Evolutionary conservation across 2,329 filamentous ascomycete genomes (phyloP).

Genomic region (Ascochyta lentis): DNA sequence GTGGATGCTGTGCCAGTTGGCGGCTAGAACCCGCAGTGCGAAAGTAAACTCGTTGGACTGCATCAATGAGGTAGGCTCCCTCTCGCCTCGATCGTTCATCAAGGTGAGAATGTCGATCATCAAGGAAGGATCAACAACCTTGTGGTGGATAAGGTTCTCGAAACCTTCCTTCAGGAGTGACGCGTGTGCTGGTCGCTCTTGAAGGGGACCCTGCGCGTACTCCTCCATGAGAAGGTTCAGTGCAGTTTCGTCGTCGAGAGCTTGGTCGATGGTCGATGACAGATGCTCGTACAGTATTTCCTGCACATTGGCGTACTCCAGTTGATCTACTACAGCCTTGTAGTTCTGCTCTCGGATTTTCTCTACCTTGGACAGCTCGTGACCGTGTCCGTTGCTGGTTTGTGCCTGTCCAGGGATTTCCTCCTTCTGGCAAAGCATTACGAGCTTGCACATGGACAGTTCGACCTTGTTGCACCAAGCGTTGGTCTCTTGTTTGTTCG

Average conservation of each 20-base stretch:
- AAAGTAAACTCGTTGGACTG: constrained; percentile 72
- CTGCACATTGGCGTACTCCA: constrained; percentile 79
- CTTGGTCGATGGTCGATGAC: constrained; percentile 68
- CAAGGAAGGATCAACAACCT: constrained; percentile 66
- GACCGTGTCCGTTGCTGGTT: constrained; percentile 31
- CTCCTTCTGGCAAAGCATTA: constrained; percentile 59
- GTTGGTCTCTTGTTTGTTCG: constrained; percentile 74
- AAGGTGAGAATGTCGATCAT: constrained; percentile 82
- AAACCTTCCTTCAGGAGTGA: constrained; percentile 76
- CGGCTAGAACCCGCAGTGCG: constrained; percentile 66
- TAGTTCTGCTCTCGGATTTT: constrained; percentile 45
- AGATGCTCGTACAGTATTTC: constrained; percentile 77
- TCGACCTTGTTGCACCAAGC: constrained; percentile 95
- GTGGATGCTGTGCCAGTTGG: constrained; percentile 62
- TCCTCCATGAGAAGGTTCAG: constrained; percentile 76
- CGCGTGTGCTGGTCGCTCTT: constrained; percentile 70
- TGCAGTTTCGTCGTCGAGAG: constrained; percentile 81
- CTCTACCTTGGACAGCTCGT: constrained; percentile 47
- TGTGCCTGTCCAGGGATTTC: constrained; percentile 51
- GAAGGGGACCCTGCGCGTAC: constrained; percentile 61
- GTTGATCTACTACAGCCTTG: constrained; percentile 61
- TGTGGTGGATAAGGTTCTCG: constrained; percentile 71
- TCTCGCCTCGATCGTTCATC: constrained; percentile 63
- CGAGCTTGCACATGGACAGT: constrained; percentile 86
- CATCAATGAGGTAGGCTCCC: constrained; percentile 51